Percentiles rank a stretch among this genome's conserved stretches.
Evolutionary conservation across 345 rosid genomes (phyloP).

Genomic region (Euclidium syriacum): DNA sequence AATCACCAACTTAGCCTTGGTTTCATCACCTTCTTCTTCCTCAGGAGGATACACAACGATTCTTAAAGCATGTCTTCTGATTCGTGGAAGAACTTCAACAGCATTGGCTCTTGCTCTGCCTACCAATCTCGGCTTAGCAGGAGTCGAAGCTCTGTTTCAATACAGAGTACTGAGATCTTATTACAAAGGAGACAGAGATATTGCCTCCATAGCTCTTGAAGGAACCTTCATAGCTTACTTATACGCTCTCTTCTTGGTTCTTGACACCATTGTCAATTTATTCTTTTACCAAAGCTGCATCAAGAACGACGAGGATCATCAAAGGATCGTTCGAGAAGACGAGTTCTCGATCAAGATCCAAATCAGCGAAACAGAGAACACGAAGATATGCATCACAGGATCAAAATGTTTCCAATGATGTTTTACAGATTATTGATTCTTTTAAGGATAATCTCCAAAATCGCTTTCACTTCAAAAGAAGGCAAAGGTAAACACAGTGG

Average conservation of each 20-base stretch:
- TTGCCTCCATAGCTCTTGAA: constrained; percentile 36
- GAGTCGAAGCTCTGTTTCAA: constrained; percentile 70
- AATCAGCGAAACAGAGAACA: constrained; percentile 31
- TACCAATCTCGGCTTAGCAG: constrained; percentile 49
- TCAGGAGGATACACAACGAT: constrained; percentile 56
- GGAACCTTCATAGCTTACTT: constrained; percentile 61
- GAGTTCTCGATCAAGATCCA: constrained; percentile 32
- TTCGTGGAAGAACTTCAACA: constrained; percentile 55
- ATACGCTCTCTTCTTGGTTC: constrained; percentile 60
- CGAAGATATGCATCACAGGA: constrained; percentile 13
- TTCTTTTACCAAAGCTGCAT: constrained; percentile 57
- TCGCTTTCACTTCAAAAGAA: constrained; percentile 22
- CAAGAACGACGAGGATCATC: constrained; percentile 18
- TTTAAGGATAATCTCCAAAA: constrained; percentile 19
- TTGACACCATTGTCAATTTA: constrained; percentile 57
- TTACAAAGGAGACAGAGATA: constrained; percentile 16
- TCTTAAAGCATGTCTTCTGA: constrained; percentile 55
- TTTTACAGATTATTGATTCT: constrained; percentile 1
- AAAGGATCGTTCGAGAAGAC: constrained; percentile 24
- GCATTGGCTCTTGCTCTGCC: constrained; percentile 70
- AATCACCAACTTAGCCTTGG: constrained; percentile 60
- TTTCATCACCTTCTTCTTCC: constrained; percentile 28
- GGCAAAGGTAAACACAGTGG: constrained; percentile 5
- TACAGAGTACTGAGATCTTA: constrained; percentile 42
- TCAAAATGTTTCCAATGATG: constrained; percentile 21